A percentile compares a stretch with the other conserved stretches of the same genome.
phyloP scores from a whole-genome alignment of 2,329 filamentous ascomycete genomes.

The Diaporthe longicolla region DNA sequence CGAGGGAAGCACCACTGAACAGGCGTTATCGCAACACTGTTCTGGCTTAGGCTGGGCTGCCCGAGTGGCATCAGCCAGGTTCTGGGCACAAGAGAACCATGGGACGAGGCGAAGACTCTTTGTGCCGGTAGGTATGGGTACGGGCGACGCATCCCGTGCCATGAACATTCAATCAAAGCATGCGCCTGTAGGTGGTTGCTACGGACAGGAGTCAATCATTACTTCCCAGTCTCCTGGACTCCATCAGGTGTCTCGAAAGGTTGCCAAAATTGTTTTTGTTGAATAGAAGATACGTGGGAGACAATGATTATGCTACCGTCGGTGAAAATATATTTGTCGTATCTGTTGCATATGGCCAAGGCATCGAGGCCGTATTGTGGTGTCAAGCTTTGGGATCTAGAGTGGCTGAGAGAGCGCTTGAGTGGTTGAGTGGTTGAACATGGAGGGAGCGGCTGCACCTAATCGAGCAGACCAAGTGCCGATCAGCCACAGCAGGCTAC shows the following conservation, averaged over 20 bases:
- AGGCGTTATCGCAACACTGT: background rate
- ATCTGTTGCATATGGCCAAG: background rate
- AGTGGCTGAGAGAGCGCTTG: background rate
- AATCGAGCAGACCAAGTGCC: background rate
- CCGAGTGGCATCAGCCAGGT: too few species aligned
- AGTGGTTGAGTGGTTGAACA: background rate
- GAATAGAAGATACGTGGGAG: too few species aligned
- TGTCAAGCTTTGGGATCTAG: background rate
- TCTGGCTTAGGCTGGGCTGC: too few species aligned
- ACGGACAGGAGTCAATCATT: background rate
- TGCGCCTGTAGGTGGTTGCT: background rate
- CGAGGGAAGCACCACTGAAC: background rate
- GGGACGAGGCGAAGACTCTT: background rate
- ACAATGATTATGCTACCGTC: background rate
- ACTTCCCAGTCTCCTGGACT: background rate
- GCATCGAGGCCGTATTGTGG: background rate
- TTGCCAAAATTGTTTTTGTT: background rate
- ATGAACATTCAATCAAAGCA: background rate
- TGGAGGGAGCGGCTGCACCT: too few species aligned
- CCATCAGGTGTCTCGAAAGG: background rate
- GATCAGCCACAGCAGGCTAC: background rate
- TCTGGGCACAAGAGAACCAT: background rate
- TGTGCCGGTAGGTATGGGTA: too few species aligned
- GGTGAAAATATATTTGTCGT: background rate
- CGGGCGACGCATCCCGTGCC: background rate